Conservation (phyloP, 2,329 filamentous ascomycete species). For the Talaromyces amestolkiae region DNA sequence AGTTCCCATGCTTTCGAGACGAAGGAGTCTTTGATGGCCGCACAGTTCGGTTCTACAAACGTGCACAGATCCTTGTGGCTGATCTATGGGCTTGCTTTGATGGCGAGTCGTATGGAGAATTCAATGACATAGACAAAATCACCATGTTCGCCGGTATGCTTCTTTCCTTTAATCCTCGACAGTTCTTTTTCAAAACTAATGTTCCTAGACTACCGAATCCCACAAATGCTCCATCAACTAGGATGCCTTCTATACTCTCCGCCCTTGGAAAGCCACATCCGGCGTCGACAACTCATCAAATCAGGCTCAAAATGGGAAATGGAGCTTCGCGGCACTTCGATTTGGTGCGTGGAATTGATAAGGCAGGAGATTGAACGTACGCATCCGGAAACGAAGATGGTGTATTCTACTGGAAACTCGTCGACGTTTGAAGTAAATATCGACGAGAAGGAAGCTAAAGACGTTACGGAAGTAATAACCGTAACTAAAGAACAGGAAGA, state of each 20-base stretch:
- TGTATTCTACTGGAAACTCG: slow-evolving; percentile 15
- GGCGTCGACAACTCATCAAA: slow-evolving; percentile 62
- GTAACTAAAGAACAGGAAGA: background rate
- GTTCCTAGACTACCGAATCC: slow-evolving; percentile 77
- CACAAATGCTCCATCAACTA: slow-evolving; percentile 83
- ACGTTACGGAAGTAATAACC: background rate
- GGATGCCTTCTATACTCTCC: slow-evolving; percentile 84
- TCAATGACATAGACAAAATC: slow-evolving; percentile 87
- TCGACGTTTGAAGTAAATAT: background rate
- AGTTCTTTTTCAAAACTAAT: background rate
- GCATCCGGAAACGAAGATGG: slow-evolving; percentile 57
- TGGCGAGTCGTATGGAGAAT: slow-evolving; percentile 72
- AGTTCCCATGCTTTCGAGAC: slow-evolving; percentile 85
- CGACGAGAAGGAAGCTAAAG: background rate
- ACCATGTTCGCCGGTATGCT: slow-evolving; percentile 83
- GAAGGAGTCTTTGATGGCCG: slow-evolving; percentile 72
- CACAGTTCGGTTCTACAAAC: slow-evolving; percentile 80
- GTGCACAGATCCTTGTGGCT: slow-evolving; percentile 92
- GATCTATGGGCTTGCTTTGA: slow-evolving; percentile 97
- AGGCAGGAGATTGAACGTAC: slow-evolving; percentile 71
- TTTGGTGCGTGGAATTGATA: slow-evolving; percentile 93
- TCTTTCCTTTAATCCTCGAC: background rate
- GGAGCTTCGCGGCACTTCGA: slow-evolving; percentile 86
- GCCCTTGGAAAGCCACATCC: slow-evolving; percentile 68
- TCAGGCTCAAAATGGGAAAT: slow-evolving; percentile 77